Conservation (phyloP, 257 asterid species). For the Scutellaria minor region DNA sequence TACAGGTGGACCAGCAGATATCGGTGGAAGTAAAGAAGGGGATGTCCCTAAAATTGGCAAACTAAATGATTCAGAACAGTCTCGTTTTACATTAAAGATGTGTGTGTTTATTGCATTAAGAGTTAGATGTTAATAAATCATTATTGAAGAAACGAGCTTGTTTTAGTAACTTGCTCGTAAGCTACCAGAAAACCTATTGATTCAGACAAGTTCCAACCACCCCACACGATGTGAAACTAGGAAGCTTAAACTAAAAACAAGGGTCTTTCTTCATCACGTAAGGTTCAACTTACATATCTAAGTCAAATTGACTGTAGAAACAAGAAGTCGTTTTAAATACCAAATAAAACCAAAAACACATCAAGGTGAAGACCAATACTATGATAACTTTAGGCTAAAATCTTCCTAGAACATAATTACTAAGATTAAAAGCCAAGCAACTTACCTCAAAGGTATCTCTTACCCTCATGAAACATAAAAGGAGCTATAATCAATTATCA, state of each 20-base stretch:
- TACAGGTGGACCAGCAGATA: constrained; percentile 56
- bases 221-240: not conserved
- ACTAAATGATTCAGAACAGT: constrained; percentile 1
- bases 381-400: not conserved
- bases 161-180: too few species aligned
- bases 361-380: not conserved
- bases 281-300: not conserved
- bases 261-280: not conserved
- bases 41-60: constrained; percentile 50
- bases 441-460: not conserved
- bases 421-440: not conserved
- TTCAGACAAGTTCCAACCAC: too few species aligned
- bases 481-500: not conserved
- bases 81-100: not conserved
- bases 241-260: not conserved
- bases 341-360: not conserved
- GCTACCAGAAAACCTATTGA: too few species aligned
- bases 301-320: constrained; percentile 5
- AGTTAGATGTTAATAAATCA: too few species aligned
- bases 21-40: constrained; percentile 57
- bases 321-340: not conserved
- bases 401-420: not conserved
- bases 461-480: not conserved
- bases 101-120: not conserved
- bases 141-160: too few species aligned